A percentile compares a stretch with the other conserved stretches of the same genome.
Conservation (phyloP, 2,329 filamentous ascomycete species). For the Rhynchosporium agropyri region DNA sequence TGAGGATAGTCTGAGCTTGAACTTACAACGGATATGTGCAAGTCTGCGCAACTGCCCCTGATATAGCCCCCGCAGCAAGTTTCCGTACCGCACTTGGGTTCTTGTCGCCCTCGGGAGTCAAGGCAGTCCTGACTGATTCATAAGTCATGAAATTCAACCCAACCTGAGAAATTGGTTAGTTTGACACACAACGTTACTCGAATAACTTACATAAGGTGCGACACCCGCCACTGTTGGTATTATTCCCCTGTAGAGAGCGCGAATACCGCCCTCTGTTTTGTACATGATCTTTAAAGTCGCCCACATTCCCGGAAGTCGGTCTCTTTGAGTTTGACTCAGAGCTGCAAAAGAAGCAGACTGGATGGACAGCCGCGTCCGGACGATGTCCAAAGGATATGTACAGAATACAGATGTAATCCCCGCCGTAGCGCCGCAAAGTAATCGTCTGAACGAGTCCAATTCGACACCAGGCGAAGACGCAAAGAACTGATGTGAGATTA, state of each 20-base stretch:
- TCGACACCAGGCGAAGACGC: constrained; percentile 75
- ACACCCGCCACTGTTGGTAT: constrained; percentile 93
- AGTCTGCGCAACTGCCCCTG: constrained; percentile 94
- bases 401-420: constrained; percentile 94
- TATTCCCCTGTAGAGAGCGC: constrained; percentile 91
- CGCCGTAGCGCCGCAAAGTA: constrained; percentile 87
- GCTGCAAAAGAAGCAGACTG: constrained; percentile 94
- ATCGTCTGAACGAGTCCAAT: constrained; percentile 71
- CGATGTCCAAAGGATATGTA: constrained; percentile 97
- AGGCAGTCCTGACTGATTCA: constrained; percentile 78
- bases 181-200: neutral
- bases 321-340: constrained; percentile 62
- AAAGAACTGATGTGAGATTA: constrained; percentile 60
- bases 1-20: neutral
- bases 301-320: constrained; percentile 89
- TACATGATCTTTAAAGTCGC: constrained; percentile 82
- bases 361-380: constrained; percentile 91
- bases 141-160: constrained; percentile 99
- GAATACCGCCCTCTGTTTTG: constrained; percentile 81
- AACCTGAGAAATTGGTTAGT: constrained; percentile 55
- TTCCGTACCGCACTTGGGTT: constrained; percentile 81
- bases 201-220: constrained; percentile 75
- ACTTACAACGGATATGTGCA: constrained; percentile 97
- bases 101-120: constrained; percentile 86
- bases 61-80: constrained; percentile 85